These are phyloP conservation scores for Phaeosphaeriaceae sp. DNA, from an alignment of 2,329 filamentous ascomycete species.

Conservation along the genomic window DNA sequence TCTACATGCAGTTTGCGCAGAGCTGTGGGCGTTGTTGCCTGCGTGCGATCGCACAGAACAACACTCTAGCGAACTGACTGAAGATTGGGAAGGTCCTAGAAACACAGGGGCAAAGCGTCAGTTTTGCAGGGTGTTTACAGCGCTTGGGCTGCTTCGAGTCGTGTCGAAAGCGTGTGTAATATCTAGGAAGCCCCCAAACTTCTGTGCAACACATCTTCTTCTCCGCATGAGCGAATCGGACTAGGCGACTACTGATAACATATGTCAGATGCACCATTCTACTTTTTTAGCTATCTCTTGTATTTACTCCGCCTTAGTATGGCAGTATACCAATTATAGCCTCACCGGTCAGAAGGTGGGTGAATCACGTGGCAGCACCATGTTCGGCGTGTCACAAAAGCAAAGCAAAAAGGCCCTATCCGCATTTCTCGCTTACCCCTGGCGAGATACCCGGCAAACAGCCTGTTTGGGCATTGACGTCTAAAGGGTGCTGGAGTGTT, in stretches of 20 bases:
- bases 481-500: too few relatives aligned
- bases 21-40: slow-evolving; percentile 10
- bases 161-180: background rate
- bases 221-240: background rate
- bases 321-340: background rate
- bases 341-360: background rate
- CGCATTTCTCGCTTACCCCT: background rate
- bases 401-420: background rate
- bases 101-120: background rate
- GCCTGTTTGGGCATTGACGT: too few relatives aligned
- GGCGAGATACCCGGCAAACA: background rate
- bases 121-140: background rate
- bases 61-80: slow-evolving; percentile 4
- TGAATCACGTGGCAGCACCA: background rate
- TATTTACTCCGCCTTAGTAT: too few relatives aligned
- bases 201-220: background rate
- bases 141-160: background rate
- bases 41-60: slow-evolving; percentile 13
- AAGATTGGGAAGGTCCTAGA: background rate
- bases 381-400: background rate
- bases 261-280: background rate
- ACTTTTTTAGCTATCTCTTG: background rate
- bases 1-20: slow-evolving; percentile 9
- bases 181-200: too few relatives aligned
- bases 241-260: background rate